Evolutionary conservation across 2,329 filamentous ascomycete genomes (phyloP).

Genomic region (Botrytis sinoallii): DNA sequence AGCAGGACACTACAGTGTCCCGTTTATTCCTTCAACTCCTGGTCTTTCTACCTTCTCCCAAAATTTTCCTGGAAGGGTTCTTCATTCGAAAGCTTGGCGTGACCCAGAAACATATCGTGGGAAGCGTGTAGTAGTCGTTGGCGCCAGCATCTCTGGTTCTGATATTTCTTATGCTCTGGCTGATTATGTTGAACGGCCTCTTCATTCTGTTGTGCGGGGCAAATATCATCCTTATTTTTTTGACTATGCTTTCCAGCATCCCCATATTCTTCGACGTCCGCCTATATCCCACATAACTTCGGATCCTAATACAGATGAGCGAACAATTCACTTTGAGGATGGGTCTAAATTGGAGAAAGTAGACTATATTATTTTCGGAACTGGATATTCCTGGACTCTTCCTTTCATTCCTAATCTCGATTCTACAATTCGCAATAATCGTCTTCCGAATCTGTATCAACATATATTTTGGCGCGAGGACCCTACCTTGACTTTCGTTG

Average conservation of each 20-base stretch:
- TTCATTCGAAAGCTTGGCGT: conserved; percentile 73
- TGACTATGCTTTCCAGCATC: conserved; percentile 58
- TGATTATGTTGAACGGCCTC: conserved; percentile 44
- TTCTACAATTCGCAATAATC: conserved; percentile 48
- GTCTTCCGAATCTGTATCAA: conserved; percentile 54
- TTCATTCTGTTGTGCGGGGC: conserved; percentile 54
- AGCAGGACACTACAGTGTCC: conserved; percentile 64
- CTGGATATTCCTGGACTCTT: conserved; percentile 62
- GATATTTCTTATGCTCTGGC: conserved; percentile 58
- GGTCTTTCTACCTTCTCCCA: conserved; percentile 57
- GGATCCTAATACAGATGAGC: conserved; percentile 26
- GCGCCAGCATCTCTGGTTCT: conserved; percentile 61
- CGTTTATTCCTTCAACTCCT: conserved; percentile 57
- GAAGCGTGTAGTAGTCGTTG: conserved; percentile 57
- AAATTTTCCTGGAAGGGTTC: conserved; percentile 52
- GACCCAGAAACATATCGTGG: conserved; percentile 55
- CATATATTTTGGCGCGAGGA: conserved; percentile 56
- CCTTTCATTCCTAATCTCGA: conserved; percentile 55
- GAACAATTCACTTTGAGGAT: conserved; percentile 55
- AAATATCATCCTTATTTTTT: conserved; percentile 55
- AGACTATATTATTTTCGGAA: conserved; percentile 64
- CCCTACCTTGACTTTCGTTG: conserved; percentile 55
- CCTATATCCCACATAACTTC: conserved; percentile 48
- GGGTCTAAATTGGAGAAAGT: conserved; percentile 51
- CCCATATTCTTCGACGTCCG: conserved; percentile 46